These are phyloP conservation scores for Aspergillus piperis DNA, from an alignment of 2,329 filamentous ascomycete species.

Conservation along the genomic window DNA sequence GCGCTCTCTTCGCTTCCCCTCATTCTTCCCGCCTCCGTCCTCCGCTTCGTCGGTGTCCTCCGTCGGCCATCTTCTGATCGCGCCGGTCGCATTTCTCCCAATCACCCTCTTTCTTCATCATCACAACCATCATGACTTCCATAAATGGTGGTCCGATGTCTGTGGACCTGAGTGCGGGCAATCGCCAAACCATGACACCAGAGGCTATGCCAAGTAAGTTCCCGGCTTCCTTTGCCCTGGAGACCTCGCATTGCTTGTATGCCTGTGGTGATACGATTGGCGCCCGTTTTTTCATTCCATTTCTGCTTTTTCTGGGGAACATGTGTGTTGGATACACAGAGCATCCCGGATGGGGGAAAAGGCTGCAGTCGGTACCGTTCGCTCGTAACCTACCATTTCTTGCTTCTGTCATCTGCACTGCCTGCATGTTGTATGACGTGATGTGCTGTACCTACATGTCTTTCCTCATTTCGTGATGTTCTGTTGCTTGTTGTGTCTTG, in stretches of 20 bases:
- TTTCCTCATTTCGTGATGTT: not conserved
- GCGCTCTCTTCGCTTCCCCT: not conserved
- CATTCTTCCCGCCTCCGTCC: not conserved
- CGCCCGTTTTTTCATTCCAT: no score
- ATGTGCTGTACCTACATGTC: not conserved
- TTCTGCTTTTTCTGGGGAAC: not conserved
- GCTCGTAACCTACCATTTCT: not conserved
- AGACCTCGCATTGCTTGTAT: not conserved
- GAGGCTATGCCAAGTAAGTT: constrained; percentile 21
- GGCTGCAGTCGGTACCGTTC: not conserved
- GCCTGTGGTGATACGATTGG: not conserved
- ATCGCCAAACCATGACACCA: constrained; percentile 19
- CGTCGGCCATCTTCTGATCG: constrained; percentile 7
- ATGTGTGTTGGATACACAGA: not conserved
- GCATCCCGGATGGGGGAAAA: not conserved
- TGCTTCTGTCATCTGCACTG: not conserved
- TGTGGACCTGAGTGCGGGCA: constrained; percentile 24
- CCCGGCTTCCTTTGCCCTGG: not conserved
- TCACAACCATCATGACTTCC: constrained; percentile 26
- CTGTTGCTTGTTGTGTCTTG: not conserved
- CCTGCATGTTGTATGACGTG: not conserved
- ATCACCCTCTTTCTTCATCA: not conserved
- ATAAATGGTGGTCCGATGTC: constrained; percentile 30
- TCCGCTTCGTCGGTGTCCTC: constrained; percentile 2
- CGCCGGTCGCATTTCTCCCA: constrained; percentile 24